phyloP scores from a whole-genome alignment of 768 basidiomycete genomes.

The Austroboletus festivus region DNA sequence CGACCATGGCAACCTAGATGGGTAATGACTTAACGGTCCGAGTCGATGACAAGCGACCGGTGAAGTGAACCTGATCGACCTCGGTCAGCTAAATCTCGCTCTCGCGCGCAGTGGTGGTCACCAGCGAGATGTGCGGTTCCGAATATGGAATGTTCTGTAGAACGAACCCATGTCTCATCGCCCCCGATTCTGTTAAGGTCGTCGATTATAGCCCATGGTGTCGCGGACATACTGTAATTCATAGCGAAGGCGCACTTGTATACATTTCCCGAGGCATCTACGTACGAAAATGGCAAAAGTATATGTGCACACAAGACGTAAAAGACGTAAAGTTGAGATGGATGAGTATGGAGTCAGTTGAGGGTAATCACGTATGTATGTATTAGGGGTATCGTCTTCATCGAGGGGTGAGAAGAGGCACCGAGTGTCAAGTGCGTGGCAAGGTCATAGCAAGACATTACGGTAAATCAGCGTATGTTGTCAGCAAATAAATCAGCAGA shows the following conservation, averaged over 20 bases:
- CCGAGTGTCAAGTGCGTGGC: slow-evolving; percentile 17
- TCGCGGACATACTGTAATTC: too few species aligned
- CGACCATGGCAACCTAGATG: slow-evolving; percentile 21
- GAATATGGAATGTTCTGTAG: slow-evolving; percentile 28
- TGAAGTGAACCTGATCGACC: slow-evolving; percentile 9
- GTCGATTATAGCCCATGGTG: too few species aligned
- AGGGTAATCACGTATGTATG: slow-evolving; percentile 33
- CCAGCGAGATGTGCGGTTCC: slow-evolving; percentile 17
- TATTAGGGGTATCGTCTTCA: slow-evolving; percentile 34
- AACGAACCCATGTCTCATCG: slow-evolving; percentile 6
- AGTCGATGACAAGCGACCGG: slow-evolving; percentile 15
- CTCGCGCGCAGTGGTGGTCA: too few species aligned
- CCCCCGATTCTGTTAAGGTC: too few species aligned
- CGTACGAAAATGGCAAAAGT: neutral
- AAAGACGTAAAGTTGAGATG: slow-evolving; percentile 24
- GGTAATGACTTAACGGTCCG: too few species aligned
- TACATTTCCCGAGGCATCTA: slow-evolving; percentile 15
- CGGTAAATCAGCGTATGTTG: slow-evolving; percentile 13
- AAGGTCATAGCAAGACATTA: slow-evolving; percentile 23
- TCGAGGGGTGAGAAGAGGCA: slow-evolving; percentile 15
- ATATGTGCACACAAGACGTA: slow-evolving; percentile 30
- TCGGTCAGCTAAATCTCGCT: slow-evolving; percentile 2
- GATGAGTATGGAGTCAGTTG: slow-evolving; percentile 8
- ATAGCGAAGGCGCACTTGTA: too few species aligned
- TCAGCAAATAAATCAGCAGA: slow-evolving; percentile 20